Conservation (phyloP, 1,284 basidiomycete genomes). For the Cryptococcus jaspeensis region DNA sequence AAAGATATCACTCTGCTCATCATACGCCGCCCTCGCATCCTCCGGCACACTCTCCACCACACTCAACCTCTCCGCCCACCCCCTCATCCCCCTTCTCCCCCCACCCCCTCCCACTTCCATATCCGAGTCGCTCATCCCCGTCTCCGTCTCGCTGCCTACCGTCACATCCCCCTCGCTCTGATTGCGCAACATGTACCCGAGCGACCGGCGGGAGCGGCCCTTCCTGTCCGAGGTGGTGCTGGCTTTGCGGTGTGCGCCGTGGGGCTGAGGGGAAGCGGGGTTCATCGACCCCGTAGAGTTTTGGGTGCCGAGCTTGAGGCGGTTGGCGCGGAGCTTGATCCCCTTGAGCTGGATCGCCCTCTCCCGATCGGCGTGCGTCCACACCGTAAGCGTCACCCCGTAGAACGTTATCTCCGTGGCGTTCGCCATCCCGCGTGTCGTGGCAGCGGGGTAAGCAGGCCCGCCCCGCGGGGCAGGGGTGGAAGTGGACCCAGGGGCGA, state of each 20-base stretch:
- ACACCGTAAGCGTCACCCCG: conserved; percentile 86
- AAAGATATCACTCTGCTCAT: conserved; percentile 71
- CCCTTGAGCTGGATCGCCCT: conserved; percentile 56
- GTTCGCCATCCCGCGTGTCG: conserved; percentile 26
- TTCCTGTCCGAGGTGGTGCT: not conserved
- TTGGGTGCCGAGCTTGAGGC: conserved; percentile 9
- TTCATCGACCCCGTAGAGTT: conserved; percentile 11
- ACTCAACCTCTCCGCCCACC: conserved; percentile 33
- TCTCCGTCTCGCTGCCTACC: conserved; percentile 21
- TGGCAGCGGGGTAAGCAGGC: conserved; percentile 14
- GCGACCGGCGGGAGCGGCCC: not conserved
- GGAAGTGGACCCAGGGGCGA: conserved; percentile 21
- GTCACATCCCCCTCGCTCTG: conserved; percentile 9
- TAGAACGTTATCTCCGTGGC: conserved; percentile 64
- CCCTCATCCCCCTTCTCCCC: conserved; percentile 5
- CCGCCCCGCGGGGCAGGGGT: conserved; percentile 54
- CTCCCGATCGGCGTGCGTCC: conserved; percentile 88
- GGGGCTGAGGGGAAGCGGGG: not conserved
- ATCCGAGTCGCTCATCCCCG: conserved; percentile 61
- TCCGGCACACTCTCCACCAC: conserved; percentile 20
- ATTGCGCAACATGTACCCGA: conserved; percentile 7
- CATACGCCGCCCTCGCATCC: conserved; percentile 28
- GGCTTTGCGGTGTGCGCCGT: not conserved
- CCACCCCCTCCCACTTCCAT: conserved; percentile 58
- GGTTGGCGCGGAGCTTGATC: conserved; percentile 28